Percentiles rank a stretch among this genome's conserved stretches.
phyloP scores from a whole-genome alignment of 1,284 basidiomycete species.

The Cryptococcus sp. region DNA sequence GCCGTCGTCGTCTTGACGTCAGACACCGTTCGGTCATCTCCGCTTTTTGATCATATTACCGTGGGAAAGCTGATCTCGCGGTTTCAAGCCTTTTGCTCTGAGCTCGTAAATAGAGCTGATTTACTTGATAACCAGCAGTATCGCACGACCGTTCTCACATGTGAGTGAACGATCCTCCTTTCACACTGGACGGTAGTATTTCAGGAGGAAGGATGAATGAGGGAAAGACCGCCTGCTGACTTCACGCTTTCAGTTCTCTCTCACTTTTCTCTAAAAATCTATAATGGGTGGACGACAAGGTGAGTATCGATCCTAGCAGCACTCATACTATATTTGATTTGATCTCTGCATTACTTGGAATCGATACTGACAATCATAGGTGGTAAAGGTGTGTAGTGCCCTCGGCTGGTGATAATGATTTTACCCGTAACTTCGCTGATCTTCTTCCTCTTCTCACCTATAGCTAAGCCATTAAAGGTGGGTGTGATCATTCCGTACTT shows the following conservation, averaged over 20 bases:
- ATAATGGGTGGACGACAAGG: conserved; percentile 16
- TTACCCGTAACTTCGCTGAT: not conserved
- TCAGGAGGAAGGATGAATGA: no score
- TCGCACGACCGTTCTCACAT: no score
- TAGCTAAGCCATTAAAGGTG: conserved; percentile 24
- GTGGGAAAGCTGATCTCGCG: not conserved
- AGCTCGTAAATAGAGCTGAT: no score
- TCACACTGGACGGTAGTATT: no score
- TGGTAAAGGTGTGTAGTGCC: conserved; percentile 9
- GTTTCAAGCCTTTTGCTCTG: not conserved
- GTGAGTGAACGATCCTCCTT: no score
- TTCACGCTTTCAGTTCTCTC: not conserved
- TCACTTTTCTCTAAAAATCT: not conserved
- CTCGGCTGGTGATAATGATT: not conserved
- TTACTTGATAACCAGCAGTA: no score
- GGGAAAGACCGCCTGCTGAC: no score
- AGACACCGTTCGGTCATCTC: not conserved
- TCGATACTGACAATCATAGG: not conserved
- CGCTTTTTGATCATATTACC: not conserved
- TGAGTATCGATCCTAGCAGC: not conserved
- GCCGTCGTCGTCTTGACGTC: not conserved
- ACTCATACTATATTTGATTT: not conserved
- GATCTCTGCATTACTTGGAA: not conserved
- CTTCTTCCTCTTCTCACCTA: not conserved
- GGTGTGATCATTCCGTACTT: not conserved